These are phyloP conservation scores for Mucor indicus DNA, from an alignment of 371 early-diverging fungal species.

Conservation along the genomic window DNA sequence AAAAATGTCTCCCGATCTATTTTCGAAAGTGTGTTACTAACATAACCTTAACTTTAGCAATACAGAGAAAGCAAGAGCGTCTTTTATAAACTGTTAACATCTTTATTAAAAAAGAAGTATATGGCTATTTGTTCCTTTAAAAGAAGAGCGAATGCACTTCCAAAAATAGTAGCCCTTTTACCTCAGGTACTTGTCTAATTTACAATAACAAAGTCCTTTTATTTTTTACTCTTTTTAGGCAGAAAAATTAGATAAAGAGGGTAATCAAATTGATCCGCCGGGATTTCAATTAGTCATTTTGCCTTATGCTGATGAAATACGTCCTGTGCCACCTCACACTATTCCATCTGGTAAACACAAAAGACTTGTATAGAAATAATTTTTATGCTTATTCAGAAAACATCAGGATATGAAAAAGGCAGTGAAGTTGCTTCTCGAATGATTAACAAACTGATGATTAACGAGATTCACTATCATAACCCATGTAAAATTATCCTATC, in stretches of 20 bases:
- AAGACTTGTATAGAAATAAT: slow-evolving; percentile 20
- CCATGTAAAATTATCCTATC: slow-evolving; percentile 42
- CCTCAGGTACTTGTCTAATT: slow-evolving; percentile 12
- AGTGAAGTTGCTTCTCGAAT: not conserved
- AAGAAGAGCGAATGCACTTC: slow-evolving; percentile 3
- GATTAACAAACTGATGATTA: slow-evolving; percentile 41
- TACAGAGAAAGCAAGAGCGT: slow-evolving; percentile 6
- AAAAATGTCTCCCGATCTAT: not conserved
- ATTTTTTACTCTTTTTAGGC: slow-evolving; percentile 1
- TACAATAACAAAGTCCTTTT: not conserved
- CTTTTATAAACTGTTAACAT: slow-evolving; percentile 1
- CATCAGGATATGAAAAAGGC: not conserved
- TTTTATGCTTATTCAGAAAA: not conserved
- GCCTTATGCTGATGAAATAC: slow-evolving; percentile 72
- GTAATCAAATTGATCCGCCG: slow-evolving; percentile 45
- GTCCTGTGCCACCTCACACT: slow-evolving; percentile 35
- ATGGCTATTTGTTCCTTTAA: slow-evolving; percentile 16
- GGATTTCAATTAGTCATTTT: slow-evolving; percentile 63
- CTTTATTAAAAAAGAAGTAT: slow-evolving; percentile 2
- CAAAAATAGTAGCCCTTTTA: slow-evolving; percentile 11
- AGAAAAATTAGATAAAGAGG: slow-evolving; percentile 30
- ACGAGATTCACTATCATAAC: slow-evolving; percentile 47
- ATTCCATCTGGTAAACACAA: slow-evolving; percentile 13
- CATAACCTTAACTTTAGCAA: not conserved
- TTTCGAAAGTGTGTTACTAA: not conserved